A percentile compares a stretch with the other conserved stretches of the same genome.
Evolutionary conservation across 2,329 filamentous ascomycete genomes (phyloP).

Genomic region (Penicillium verrucosum): DNA sequence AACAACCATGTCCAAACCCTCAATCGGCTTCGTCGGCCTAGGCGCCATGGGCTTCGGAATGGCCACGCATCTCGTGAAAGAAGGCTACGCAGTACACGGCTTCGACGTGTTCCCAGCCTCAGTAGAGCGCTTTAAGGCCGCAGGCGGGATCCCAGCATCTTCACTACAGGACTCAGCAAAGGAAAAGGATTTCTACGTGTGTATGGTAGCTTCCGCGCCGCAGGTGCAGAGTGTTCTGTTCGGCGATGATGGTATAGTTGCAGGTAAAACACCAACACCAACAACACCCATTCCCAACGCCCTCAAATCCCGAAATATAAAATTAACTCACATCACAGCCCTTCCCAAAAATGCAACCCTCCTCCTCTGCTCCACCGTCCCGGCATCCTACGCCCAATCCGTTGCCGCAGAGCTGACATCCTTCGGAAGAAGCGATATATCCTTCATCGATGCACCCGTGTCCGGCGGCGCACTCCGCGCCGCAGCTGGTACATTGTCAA

Average conservation of each 20-base stretch:
- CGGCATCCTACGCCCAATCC: conserved; percentile 62
- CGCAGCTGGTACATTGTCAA: conserved; percentile 68
- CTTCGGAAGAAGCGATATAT: conserved; percentile 59
- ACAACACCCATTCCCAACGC: neutral
- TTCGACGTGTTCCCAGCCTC: conserved; percentile 69
- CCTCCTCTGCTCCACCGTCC: conserved; percentile 68
- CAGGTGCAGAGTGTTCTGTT: conserved; percentile 67
- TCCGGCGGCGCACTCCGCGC: conserved; percentile 68
- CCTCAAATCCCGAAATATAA: neutral
- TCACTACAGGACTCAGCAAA: conserved; percentile 62
- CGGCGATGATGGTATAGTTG: conserved; percentile 51
- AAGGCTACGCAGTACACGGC: conserved; percentile 65
- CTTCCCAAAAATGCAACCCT: conserved; percentile 60
- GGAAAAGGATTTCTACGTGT: conserved; percentile 60
- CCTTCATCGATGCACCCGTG: conserved; percentile 68
- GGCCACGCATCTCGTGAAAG: conserved; percentile 68
- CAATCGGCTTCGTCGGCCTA: conserved; percentile 68
- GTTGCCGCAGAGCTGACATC: conserved; percentile 57
- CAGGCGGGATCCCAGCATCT: conserved; percentile 58
- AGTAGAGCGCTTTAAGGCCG: conserved; percentile 61
- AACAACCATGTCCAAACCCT: conserved; percentile 43
- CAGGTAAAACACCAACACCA: conserved; percentile 10
- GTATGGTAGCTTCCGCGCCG: conserved; percentile 72
- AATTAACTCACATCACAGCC: conserved; percentile 14
- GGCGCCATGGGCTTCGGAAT: conserved; percentile 81